Conservation (phyloP, 2,329 filamentous ascomycete genomes). For the Penicillium sp. region DNA sequence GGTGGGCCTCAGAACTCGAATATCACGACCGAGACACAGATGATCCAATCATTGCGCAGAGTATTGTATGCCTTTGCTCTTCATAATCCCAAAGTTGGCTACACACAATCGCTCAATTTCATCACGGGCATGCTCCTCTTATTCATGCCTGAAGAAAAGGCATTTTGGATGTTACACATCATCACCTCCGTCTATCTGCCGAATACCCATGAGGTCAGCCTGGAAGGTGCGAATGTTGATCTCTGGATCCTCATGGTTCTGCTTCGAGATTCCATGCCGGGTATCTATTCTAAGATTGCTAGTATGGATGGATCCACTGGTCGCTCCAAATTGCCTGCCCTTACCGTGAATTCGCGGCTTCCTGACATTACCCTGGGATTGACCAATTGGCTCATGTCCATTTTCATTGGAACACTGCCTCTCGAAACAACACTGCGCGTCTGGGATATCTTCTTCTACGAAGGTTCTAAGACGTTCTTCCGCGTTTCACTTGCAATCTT, state of each 20-base stretch:
- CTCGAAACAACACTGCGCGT: slow-evolving; percentile 90
- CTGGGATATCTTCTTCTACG: slow-evolving; percentile 96
- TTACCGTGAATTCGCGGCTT: slow-evolving; percentile 56
- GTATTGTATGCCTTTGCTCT: slow-evolving; percentile 88
- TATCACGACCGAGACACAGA: slow-evolving; percentile 65
- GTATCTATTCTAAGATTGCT: slow-evolving; percentile 85
- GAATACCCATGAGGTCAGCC: slow-evolving; percentile 84
- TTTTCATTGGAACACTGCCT: slow-evolving; percentile 89
- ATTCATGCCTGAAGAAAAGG: slow-evolving; percentile 88
- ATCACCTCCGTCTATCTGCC: slow-evolving; percentile 87
- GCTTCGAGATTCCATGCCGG: slow-evolving; percentile 78
- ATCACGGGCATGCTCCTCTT: slow-evolving; percentile 85
- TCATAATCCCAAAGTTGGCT: slow-evolving; percentile 88
- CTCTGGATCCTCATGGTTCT: slow-evolving; percentile 89
- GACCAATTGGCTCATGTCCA: slow-evolving; percentile 97
- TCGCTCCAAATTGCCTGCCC: slow-evolving; percentile 44
- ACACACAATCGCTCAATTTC: slow-evolving; percentile 96
- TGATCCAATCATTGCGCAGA: slow-evolving; percentile 78
- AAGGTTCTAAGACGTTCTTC: slow-evolving; percentile 91
- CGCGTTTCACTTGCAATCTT: slow-evolving; percentile 89
- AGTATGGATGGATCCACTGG: slow-evolving; percentile 56
- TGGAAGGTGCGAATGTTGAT: slow-evolving; percentile 92
- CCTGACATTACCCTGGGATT: slow-evolving; percentile 91
- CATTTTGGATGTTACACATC: slow-evolving; percentile 90
- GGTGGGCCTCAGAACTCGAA: slow-evolving; percentile 31